Conservation (phyloP, 2,329 filamentous ascomycete species). For the Didymella pinodella region DNA sequence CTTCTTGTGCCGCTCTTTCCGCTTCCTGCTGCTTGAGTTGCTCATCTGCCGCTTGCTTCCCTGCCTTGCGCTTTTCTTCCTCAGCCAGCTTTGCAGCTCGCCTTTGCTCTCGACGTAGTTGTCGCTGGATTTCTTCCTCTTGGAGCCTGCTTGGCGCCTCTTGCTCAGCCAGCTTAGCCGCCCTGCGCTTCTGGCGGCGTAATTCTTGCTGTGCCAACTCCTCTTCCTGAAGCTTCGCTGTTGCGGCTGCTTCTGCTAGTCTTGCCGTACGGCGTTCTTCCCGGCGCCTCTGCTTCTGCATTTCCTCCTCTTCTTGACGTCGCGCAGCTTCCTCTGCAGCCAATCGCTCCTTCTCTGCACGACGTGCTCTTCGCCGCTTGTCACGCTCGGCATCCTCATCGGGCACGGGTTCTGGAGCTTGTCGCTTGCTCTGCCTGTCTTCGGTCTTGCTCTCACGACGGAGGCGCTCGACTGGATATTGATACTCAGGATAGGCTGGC, state of each 20-base stretch:
- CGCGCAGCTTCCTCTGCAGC: slow-evolving; percentile 40
- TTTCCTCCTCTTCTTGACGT: slow-evolving; percentile 36
- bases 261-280: slow-evolving; percentile 41
- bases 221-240: slow-evolving; percentile 30
- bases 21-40: slow-evolving; percentile 32
- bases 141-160: slow-evolving; percentile 29
- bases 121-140: slow-evolving; percentile 34
- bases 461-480: slow-evolving; percentile 38
- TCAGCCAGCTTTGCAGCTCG: slow-evolving; percentile 37
- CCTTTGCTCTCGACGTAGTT: slow-evolving; percentile 41
- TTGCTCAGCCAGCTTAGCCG: slow-evolving; percentile 35
- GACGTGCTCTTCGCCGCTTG: slow-evolving; percentile 41
- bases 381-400: slow-evolving; percentile 40
- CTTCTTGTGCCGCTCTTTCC: slow-evolving; percentile 32
- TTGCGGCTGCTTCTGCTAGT: slow-evolving; percentile 35
- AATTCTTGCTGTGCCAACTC: slow-evolving; percentile 25
- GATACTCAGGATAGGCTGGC: slow-evolving; percentile 39
- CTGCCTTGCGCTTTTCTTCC: slow-evolving; percentile 36
- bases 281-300: slow-evolving; percentile 33
- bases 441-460: slow-evolving; percentile 37
- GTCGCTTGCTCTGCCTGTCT: slow-evolving; percentile 42
- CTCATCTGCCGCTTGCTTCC: slow-evolving; percentile 31
- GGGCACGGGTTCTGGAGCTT: slow-evolving; percentile 31
- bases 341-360: slow-evolving; percentile 37
- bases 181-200: slow-evolving; percentile 40